Conservation (phyloP, 1,284 basidiomycete genomes). For the Marasmius tenuissimus region DNA sequence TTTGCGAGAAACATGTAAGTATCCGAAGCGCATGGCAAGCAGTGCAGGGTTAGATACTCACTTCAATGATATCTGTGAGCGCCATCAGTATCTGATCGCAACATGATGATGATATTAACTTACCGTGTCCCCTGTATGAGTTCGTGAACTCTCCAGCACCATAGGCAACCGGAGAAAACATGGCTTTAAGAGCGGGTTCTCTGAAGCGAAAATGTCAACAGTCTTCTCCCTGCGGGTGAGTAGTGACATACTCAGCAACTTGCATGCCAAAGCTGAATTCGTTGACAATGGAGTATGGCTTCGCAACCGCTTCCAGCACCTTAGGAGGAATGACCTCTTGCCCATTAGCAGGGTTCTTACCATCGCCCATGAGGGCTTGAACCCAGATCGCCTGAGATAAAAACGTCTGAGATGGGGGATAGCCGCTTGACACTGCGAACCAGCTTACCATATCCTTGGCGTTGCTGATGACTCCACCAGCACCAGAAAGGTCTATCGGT, state of each 20-base stretch:
- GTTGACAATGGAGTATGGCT: constrained; percentile 17
- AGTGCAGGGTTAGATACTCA: background rate
- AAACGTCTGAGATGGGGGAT: background rate
- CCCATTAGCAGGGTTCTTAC: constrained; percentile 20
- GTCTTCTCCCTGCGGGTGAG: constrained; percentile 4
- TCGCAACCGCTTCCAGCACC: constrained; percentile 21
- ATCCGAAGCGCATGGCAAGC: background rate
- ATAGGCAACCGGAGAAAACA: constrained; percentile 22
- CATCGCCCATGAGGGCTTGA: constrained; percentile 22
- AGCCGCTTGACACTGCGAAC: background rate
- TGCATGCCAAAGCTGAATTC: constrained; percentile 13
- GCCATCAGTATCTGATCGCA: background rate
- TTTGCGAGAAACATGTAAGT: background rate
- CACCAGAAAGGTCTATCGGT: constrained; percentile 18
- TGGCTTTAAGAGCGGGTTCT: background rate
- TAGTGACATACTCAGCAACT: background rate
- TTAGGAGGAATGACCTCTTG: constrained; percentile 19
- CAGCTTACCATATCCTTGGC: constrained; percentile 23
- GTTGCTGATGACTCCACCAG: constrained; percentile 26
- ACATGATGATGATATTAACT: background rate
- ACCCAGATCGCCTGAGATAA: constrained; percentile 23
- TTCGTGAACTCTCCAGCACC: constrained; percentile 20
- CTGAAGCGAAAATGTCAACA: background rate
- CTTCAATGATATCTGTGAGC: constrained; percentile 9
- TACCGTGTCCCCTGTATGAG: constrained; percentile 23